phyloP scores from a whole-genome alignment of 106 monocot genomes.

The Apostasia ramifera region DNA sequence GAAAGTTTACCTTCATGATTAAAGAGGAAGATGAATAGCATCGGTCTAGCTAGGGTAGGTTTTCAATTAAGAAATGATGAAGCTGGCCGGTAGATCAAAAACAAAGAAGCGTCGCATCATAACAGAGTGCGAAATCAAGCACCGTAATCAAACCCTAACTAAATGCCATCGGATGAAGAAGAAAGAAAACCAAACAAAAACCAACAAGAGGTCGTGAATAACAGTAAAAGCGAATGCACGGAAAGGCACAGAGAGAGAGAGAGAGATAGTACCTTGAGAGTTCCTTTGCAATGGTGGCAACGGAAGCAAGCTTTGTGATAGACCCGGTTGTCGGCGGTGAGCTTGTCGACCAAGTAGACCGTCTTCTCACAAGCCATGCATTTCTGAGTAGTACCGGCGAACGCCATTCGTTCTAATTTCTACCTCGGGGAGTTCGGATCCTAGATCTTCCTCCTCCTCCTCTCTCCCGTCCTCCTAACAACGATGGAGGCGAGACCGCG shows the following conservation, averaged over 20 bases:
- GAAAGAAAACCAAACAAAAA: neutral
- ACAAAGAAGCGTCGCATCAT: too few relatives aligned
- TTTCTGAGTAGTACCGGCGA: constrained; percentile 54
- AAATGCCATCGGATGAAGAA: neutral
- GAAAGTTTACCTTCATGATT: too few relatives aligned
- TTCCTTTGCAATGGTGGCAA: constrained; percentile 91
- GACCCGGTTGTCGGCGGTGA: constrained; percentile 75
- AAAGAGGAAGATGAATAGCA: too few relatives aligned
- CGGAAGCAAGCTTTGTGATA: constrained; percentile 91
- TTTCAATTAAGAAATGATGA: too few relatives aligned
- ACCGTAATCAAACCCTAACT: neutral
- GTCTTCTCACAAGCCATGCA: constrained; percentile 81
- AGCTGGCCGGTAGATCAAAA: too few relatives aligned
- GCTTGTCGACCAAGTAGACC: constrained; percentile 86
- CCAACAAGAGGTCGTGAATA: too few relatives aligned
- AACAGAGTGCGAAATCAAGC: too few relatives aligned
- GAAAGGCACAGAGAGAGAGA: neutral
- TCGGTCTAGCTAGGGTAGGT: too few relatives aligned
- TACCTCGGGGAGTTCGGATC: neutral
- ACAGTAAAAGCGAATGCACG: neutral
- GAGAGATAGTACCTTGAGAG: constrained; percentile 23
- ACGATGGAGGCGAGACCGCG: neutral
- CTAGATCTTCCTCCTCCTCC: neutral
- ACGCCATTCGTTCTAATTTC: constrained; percentile 23
- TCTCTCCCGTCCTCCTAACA: neutral